Base-by-base conservation (phyloP, 495 filamentous ascomycete species). In the Pyrenula massariospora region DNA sequence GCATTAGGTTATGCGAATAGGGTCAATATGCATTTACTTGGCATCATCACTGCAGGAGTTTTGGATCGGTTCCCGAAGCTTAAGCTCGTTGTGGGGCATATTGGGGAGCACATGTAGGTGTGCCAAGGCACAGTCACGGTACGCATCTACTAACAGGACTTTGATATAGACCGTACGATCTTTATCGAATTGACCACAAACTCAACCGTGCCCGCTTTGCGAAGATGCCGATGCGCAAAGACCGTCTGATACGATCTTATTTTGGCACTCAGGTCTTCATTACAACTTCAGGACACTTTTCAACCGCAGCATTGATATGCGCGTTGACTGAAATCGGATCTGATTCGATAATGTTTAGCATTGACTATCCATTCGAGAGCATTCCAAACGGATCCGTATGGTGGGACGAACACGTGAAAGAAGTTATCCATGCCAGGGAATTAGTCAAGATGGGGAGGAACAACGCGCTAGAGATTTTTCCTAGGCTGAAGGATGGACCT, bases 81-180 rank as follows among this genome's bases (percentile, higher is more conserved):
- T 31, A 82, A 86, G 61, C 68, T 86, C 24, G 76, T 86, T 54
- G 65, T 86, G n/a, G 83, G 83, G 2, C 84, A 87, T 63, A 70
- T 84, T 61, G 84, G 84, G 8, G 83, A 87, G 66, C 73, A 79
- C 57, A 66, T 86, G 31, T 42, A 42, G 15, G n/a, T n/a, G n/a
- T n/a, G n/a, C n/a, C n/a, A n/a, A n/a, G n/a, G n/a, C n/a, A n/a
- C n/a, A n/a, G n/a, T n/a, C n/a, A n/a, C n/a, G n/a, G n/a, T n/a
- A n/a, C n/a, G n/a, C 55, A 57, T 83, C 49, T 83, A 79, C 76
- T 62, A 58, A 42, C 31, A 15, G 31, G 31, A 42, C 15, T 42
- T 5, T 42, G 31, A 15, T 15, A 15, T 15, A 42, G 31, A 19
- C 83, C 83, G 0, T 85, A 83, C 59, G 80, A 84, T 64, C 68